Percentiles rank a stretch among this genome's conserved stretches.
Evolutionary conservation across 192 early-diverging fungal species (phyloP).

Genomic region (Linnemannia exigua): DNA sequence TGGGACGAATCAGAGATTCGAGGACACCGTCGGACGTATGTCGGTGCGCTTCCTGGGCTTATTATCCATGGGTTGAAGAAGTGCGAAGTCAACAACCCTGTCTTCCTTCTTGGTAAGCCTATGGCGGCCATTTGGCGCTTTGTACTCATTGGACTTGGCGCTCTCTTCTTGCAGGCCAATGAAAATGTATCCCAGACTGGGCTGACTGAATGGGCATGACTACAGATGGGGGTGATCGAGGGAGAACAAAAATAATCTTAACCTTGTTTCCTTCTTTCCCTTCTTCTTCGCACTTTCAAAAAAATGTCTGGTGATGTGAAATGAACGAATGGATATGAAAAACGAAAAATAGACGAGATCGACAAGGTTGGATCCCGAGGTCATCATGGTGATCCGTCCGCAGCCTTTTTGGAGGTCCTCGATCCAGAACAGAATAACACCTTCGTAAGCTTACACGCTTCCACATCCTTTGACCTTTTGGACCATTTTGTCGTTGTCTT

Average conservation of each 20-base stretch:
- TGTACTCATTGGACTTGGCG: not conserved
- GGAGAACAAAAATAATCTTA: too few species aligned
- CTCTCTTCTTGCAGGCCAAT: not conserved
- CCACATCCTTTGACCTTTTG: too few species aligned
- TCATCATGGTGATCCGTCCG: conserved; percentile 80
- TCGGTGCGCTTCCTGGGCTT: conserved; percentile 84
- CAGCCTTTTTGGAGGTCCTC: conserved; percentile 89
- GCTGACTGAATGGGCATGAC: too few species aligned
- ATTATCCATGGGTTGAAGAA: conserved; percentile 79
- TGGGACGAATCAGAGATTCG: conserved; percentile 89
- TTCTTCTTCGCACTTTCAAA: too few species aligned
- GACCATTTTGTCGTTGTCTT: too few species aligned
- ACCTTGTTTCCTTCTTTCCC: too few species aligned
- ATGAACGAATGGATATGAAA: not conserved
- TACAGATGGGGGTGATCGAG: too few species aligned
- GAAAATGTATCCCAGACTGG: not conserved
- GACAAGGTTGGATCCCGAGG: conserved; percentile 82
- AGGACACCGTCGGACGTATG: conserved; percentile 87
- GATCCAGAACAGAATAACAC: conserved; percentile 90
- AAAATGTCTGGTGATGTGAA: not conserved
- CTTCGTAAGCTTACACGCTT: conserved; percentile 63
- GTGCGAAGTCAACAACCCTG: conserved; percentile 80
- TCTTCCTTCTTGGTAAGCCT: conserved; percentile 74
- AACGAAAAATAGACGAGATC: conserved; percentile 76
- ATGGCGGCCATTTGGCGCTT: not conserved